phyloP scores from a whole-genome alignment of 805 yeast species.

The Lachancea kluyveri region DNA sequence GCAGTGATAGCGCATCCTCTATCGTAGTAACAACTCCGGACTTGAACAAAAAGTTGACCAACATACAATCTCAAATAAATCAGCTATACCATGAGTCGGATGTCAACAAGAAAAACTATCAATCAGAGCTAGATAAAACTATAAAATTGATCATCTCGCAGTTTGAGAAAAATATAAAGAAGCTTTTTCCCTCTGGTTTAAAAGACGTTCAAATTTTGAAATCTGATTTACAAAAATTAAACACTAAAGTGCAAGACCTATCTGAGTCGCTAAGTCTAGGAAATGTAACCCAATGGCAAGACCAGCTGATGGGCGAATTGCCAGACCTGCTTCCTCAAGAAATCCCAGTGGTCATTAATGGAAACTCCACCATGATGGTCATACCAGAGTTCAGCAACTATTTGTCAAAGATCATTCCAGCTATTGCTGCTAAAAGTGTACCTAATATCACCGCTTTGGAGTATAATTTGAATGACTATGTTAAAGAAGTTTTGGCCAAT shows the following conservation, averaged over 20 bases:
- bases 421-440: conserved; percentile 3
- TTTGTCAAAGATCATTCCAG: conserved; percentile 16
- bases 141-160: conserved; percentile 25
- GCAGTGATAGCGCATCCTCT: no score
- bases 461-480: conserved; percentile 25
- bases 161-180: conserved; percentile 29
- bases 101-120: conserved; percentile 18
- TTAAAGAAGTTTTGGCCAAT: conserved; percentile 27
- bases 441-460: conserved; percentile 8
- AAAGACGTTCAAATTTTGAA: conserved; percentile 20
- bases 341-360: conserved; percentile 26
- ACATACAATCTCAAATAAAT: conserved; percentile 25
- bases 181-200: conserved; percentile 25
- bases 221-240: conserved; percentile 18
- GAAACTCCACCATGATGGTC: conserved; percentile 19
- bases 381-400: conserved; percentile 28
- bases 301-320: conserved; percentile 15
- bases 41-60: conserved; percentile 5
- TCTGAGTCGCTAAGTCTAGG: conserved; percentile 13
- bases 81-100: conserved; percentile 24
- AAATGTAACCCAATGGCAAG: conserved; percentile 23
- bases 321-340: conserved; percentile 22
- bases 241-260: conserved; percentile 16
- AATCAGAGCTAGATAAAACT: conserved; percentile 25
- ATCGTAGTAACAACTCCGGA: no score